These are phyloP conservation scores for Pycnococcus provasolii DNA, from an alignment of 139 green algal genomes.

Conservation along the genomic window DNA sequence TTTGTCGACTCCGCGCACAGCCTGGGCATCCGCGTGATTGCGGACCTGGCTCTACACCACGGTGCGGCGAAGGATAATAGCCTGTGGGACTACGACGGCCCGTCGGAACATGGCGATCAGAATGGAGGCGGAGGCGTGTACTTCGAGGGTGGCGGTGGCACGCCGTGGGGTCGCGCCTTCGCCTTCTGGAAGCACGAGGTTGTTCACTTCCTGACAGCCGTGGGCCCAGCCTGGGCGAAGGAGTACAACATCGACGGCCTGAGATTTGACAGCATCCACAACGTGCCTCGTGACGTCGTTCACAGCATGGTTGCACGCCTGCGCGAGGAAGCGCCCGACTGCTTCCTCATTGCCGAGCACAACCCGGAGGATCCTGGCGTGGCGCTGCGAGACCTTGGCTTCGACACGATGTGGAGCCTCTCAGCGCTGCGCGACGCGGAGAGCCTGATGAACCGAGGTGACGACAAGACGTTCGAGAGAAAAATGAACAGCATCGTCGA, in stretches of 20 bases:
- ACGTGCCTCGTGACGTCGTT: conserved; percentile 40
- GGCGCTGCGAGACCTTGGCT: conserved; percentile 20
- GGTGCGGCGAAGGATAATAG: conserved; percentile 33
- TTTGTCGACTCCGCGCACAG: conserved; percentile 46
- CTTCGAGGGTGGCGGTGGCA: conserved; percentile 49
- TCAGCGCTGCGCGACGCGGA: no score
- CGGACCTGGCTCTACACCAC: conserved; percentile 61
- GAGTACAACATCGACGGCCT: conserved; percentile 50
- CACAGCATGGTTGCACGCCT: conserved; percentile 42
- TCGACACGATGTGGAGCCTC: conserved; percentile 27
- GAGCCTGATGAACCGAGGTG: no score
- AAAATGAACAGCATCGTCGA: no score
- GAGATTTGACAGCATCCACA: conserved; percentile 52
- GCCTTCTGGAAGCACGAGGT: conserved; percentile 55
- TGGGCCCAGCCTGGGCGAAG: conserved; percentile 23
- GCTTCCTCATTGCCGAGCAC: conserved; percentile 48
- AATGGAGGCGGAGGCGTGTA: conserved; percentile 45
- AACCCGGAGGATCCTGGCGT: conserved; percentile 41
- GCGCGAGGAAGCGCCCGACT: conserved; percentile 36
- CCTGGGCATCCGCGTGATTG: conserved; percentile 45
- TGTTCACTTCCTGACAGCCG: conserved; percentile 24
- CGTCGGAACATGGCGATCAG: conserved; percentile 28
- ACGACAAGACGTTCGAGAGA: no score
- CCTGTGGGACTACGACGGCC: conserved; percentile 56
- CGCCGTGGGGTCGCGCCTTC: conserved; percentile 43